These are phyloP conservation scores for Kentomonas sorsogonicus DNA, from an alignment of 208 protist species.

Conservation along the genomic window DNA sequence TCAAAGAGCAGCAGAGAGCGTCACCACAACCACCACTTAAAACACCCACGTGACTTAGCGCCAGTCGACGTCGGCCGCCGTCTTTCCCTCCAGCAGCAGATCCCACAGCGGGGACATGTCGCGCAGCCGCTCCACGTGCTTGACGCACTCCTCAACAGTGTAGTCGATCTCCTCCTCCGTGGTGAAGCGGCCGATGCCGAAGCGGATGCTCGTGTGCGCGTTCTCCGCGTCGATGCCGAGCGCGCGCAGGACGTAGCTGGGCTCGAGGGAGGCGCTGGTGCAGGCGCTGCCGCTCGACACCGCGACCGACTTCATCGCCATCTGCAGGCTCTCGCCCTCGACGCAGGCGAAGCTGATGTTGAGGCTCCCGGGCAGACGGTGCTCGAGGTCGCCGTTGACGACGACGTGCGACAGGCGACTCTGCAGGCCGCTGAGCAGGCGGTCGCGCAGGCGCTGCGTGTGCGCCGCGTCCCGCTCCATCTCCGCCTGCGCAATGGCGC, in stretches of 20 bases:
- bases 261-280: constrained; percentile 98
- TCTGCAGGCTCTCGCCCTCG: constrained; percentile 98
- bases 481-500: constrained; percentile 84
- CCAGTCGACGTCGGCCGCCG: constrained; percentile 83
- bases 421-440: constrained; percentile 85
- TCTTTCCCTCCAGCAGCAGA: constrained; percentile 96
- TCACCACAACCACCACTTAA: not conserved
- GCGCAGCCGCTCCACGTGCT: constrained; percentile 93
- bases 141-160: constrained; percentile 83
- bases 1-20: not conserved
- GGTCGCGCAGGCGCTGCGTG: constrained; percentile 70
- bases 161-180: constrained; percentile 95
- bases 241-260: constrained; percentile 98
- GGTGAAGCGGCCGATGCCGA: constrained; percentile 98
- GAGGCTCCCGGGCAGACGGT: constrained; percentile 94
- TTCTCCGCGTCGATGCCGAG: constrained; percentile 98
- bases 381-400: constrained; percentile 92
- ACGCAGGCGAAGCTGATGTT: constrained; percentile 99
- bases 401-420: constrained; percentile 79
- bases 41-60: constrained; percentile 26
- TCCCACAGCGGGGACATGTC: constrained; percentile 99
- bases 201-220: constrained; percentile 99
- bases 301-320: constrained; percentile 97
- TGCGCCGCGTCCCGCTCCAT: constrained; percentile 92
- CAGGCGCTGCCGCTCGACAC: constrained; percentile 97